Percentiles rank a stretch among this genome's conserved stretches.
Conservation (phyloP, 495 filamentous ascomycete genomes). For the Pyrenopolyporus hunteri region DNA sequence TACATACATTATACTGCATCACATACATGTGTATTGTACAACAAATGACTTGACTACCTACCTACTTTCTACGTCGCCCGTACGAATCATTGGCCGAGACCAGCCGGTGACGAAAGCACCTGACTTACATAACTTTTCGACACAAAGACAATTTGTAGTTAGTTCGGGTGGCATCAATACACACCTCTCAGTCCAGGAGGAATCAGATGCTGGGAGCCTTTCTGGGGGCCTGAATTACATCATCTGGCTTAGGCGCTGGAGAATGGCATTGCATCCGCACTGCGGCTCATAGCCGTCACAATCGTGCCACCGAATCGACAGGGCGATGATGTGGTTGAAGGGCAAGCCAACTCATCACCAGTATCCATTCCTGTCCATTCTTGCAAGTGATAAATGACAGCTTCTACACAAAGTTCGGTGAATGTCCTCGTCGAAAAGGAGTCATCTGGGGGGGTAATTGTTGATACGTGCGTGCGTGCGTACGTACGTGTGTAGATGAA, state of each 20-base stretch:
- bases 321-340: slow-evolving; percentile 34
- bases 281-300: slow-evolving; percentile 30
- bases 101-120: slow-evolving; percentile 1
- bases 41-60: not conserved
- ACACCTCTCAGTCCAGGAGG: slow-evolving; percentile 16
- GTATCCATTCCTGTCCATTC: slow-evolving; percentile 24
- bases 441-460: slow-evolving; percentile 3
- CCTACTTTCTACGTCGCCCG: not conserved
- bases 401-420: slow-evolving; percentile 25
- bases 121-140: not conserved
- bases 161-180: slow-evolving; percentile 24
- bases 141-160: not conserved
- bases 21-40: no score
- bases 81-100: slow-evolving; percentile 20
- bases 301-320: slow-evolving; percentile 14
- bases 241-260: slow-evolving; percentile 30
- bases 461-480: slow-evolving; percentile 15
- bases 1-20: no score
- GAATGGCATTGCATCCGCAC: slow-evolving; percentile 9
- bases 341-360: slow-evolving; percentile 40
- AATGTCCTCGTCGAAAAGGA: slow-evolving; percentile 18
- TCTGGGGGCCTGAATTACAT: slow-evolving; percentile 39
- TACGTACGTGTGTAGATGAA: slow-evolving; percentile 7
- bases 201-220: slow-evolving; percentile 18
- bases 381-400: slow-evolving; percentile 31